Evolutionary conservation across 2,329 filamentous ascomycete species (phyloP).

Genomic region (Penicillium corylophilum): DNA sequence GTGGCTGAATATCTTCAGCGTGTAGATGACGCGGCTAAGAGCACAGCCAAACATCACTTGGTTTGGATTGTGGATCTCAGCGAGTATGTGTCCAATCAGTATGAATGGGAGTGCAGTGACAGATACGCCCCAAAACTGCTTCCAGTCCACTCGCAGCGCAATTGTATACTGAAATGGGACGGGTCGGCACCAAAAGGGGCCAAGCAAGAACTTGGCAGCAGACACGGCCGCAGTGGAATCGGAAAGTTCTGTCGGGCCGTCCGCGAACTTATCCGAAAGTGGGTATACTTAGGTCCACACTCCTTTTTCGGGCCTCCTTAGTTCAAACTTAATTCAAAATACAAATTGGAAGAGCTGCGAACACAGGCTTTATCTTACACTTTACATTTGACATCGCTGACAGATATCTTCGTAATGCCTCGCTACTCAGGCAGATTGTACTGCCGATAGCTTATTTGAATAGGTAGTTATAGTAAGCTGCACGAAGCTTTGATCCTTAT

Average conservation of each 20-base stretch:
- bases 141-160: not conserved
- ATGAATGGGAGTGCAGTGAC: too few species aligned
- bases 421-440: not conserved
- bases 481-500: not conserved
- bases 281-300: not conserved
- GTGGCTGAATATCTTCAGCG: not conserved
- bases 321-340: too few species aligned
- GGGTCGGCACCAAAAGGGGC: not conserved
- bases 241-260: not conserved
- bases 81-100: not conserved
- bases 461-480: not conserved
- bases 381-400: too few species aligned
- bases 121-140: too few species aligned
- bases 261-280: not conserved
- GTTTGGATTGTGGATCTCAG: not conserved
- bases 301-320: not conserved
- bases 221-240: not conserved
- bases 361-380: not conserved
- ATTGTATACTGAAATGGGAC: too few species aligned
- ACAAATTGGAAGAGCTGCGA: not conserved
- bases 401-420: not conserved
- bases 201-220: not conserved
- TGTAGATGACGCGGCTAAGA: not conserved
- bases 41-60: not conserved
- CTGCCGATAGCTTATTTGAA: not conserved